Evolutionary conservation across 352 stramenopile genomes (phyloP).

Genomic region (Phytophthora lateralis): DNA sequence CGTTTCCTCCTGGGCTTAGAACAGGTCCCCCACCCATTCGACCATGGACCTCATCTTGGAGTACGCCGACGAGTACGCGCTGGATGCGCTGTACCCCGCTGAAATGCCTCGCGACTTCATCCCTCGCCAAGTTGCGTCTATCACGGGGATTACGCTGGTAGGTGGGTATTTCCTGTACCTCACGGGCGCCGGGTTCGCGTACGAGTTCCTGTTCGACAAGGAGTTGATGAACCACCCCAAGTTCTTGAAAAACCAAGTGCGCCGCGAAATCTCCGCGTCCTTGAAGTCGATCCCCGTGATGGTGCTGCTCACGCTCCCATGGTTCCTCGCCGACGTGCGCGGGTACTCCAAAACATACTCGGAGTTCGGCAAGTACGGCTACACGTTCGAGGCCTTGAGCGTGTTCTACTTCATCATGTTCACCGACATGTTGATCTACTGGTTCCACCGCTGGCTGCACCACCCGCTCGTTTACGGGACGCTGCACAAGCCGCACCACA

Average conservation of each 20-base stretch:
- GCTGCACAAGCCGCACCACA: conserved; percentile 81
- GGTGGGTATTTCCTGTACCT: conserved; percentile 70
- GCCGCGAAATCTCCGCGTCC: conserved; percentile 55
- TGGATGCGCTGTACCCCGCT: conserved; percentile 62
- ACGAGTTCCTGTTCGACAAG: conserved; percentile 72
- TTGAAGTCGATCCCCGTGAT: conserved; percentile 69
- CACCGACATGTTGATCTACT: conserved; percentile 85
- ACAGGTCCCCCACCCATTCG: neutral
- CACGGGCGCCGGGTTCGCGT: conserved; percentile 47
- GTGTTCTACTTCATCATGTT: conserved; percentile 68
- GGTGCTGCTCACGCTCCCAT: conserved; percentile 64
- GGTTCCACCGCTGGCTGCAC: conserved; percentile 78
- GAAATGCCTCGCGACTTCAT: conserved; percentile 48
- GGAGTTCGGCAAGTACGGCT: conserved; percentile 45
- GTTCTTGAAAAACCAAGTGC: conserved; percentile 69
- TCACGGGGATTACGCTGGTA: conserved; percentile 56
- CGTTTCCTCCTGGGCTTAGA: conserved; percentile 8
- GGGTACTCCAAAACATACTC: conserved; percentile 62
- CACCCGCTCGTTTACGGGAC: conserved; percentile 63
- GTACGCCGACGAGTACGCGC: conserved; percentile 46
- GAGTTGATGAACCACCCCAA: conserved; percentile 65
- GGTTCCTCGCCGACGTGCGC: conserved; percentile 67
- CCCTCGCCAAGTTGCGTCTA: conserved; percentile 51
- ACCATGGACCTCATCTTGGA: conserved; percentile 72
- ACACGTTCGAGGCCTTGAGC: conserved; percentile 49